Evolutionary conservation across 2,329 filamentous ascomycete species (phyloP).

Genomic region (Penicillium thymicola): DNA sequence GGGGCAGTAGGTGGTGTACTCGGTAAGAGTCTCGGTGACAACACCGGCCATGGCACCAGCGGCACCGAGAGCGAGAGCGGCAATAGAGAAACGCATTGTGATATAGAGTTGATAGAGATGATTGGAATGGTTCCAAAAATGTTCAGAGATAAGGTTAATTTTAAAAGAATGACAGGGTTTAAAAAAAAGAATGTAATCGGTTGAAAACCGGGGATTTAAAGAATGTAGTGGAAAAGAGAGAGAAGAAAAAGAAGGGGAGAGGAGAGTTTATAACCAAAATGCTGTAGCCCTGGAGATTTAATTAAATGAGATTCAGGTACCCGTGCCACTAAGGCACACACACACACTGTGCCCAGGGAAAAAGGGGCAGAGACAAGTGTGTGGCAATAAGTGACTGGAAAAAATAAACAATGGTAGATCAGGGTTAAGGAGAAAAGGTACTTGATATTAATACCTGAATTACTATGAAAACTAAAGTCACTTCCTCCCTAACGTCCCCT

Average conservation of each 20-base stretch:
- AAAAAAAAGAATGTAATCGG: conserved; percentile 27
- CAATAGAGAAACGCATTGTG: conserved; percentile 52
- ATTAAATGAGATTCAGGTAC: conserved; percentile 22
- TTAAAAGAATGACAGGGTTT: conserved; percentile 9
- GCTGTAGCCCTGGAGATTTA: conserved; percentile 3
- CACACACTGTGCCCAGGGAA: not conserved
- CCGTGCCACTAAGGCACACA: conserved; percentile 16
- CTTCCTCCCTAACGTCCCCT: not conserved
- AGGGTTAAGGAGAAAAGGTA: not conserved
- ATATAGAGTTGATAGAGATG: conserved; percentile 11
- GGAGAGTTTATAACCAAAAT: conserved; percentile 12
- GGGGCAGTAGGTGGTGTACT: conserved; percentile 71
- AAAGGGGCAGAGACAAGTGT: conserved; percentile 1
- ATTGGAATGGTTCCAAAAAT: conserved; percentile 10
- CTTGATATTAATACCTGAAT: not conserved
- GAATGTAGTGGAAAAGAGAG: conserved; percentile 13
- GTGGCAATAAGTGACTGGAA: conserved; percentile 1
- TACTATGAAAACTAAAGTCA: not conserved
- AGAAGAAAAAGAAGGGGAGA: not conserved
- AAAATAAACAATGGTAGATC: not conserved
- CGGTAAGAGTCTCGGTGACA: conserved; percentile 64
- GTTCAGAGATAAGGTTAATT: conserved; percentile 3
- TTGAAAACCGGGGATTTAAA: conserved; percentile 18
- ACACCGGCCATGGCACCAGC: conserved; percentile 38
- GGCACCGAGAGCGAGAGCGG: conserved; percentile 40